phyloP scores from a whole-genome alignment of 805 yeast genomes.

The Tetrapisispora arboricola region DNA sequence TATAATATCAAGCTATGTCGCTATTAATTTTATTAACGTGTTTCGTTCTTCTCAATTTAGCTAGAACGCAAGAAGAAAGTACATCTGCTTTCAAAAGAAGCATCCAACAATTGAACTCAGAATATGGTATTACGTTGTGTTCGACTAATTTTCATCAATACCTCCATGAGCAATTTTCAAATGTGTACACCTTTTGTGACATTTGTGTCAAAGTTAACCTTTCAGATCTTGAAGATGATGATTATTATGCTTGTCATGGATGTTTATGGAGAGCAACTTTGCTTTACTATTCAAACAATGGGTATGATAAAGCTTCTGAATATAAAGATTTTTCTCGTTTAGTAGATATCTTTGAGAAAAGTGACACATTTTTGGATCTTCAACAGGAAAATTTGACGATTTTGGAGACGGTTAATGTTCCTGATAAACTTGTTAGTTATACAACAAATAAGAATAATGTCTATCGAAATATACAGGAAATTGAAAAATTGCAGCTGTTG shows the following conservation, averaged over 20 bases:
- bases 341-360: not conserved
- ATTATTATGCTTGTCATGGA: not conserved
- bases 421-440: no score
- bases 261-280: not conserved
- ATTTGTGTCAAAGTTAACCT: not conserved
- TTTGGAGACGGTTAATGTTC: no score
- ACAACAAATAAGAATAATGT: not conserved
- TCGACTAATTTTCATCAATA: not conserved
- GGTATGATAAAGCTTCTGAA: no score
- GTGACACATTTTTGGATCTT: not conserved
- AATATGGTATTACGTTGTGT: no score
- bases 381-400: not conserved
- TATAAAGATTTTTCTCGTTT: not conserved
- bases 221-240: not conserved
- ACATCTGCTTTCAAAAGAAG: no score
- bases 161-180: not conserved
- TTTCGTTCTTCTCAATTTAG: no score
- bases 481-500: not conserved
- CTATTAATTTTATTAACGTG: no score
- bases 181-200: slow-evolving; percentile 1
- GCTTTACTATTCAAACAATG: not conserved
- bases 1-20: no score
- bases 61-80: no score
- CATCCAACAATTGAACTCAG: no score
- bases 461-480: not conserved